Percentiles rank a stretch among this genome's conserved stretches.
Conservation (phyloP, 108 stramenopile species). For the Discostella stelligeroides region DNA sequence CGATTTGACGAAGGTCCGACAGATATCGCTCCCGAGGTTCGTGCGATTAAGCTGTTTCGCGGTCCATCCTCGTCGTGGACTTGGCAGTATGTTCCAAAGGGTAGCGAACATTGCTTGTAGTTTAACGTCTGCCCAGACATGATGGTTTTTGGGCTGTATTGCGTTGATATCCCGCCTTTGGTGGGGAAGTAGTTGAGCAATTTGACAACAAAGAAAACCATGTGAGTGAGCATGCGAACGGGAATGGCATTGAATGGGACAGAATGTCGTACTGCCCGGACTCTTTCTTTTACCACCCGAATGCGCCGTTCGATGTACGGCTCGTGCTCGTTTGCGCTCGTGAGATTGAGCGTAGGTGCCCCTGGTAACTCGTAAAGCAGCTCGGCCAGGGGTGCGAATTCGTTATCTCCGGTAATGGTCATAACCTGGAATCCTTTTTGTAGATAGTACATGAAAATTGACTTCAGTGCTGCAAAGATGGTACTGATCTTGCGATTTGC, state of each 20-base stretch:
- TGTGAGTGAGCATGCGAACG: too few species aligned
- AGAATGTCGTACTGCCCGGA: neutral
- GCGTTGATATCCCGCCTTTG: neutral
- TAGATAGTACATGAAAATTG: slow-evolving; percentile 14
- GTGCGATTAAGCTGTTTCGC: neutral
- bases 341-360: slow-evolving; percentile 3
- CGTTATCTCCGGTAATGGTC: slow-evolving; percentile 8
- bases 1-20: slow-evolving; percentile 11
- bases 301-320: slow-evolving; percentile 2
- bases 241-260: too few species aligned
- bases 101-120: slow-evolving; percentile 11
- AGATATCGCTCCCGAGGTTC: slow-evolving; percentile 14
- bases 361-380: slow-evolving; percentile 3
- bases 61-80: slow-evolving; percentile 16
- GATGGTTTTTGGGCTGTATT: slow-evolving; percentile 11
- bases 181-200: slow-evolving; percentile 11
- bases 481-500: neutral
- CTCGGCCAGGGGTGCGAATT: slow-evolving; percentile 25
- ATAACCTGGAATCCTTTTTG: slow-evolving; percentile 29
- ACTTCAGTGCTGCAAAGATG: slow-evolving; percentile 8
- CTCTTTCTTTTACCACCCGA: too few species aligned
- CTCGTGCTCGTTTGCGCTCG: slow-evolving; percentile 6
- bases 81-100: slow-evolving; percentile 7
- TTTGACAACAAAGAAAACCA: too few species aligned
- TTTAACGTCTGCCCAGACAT: slow-evolving; percentile 9